phyloP scores from a whole-genome alignment of 768 basidiomycete genomes.

The Lactarius sp. region DNA sequence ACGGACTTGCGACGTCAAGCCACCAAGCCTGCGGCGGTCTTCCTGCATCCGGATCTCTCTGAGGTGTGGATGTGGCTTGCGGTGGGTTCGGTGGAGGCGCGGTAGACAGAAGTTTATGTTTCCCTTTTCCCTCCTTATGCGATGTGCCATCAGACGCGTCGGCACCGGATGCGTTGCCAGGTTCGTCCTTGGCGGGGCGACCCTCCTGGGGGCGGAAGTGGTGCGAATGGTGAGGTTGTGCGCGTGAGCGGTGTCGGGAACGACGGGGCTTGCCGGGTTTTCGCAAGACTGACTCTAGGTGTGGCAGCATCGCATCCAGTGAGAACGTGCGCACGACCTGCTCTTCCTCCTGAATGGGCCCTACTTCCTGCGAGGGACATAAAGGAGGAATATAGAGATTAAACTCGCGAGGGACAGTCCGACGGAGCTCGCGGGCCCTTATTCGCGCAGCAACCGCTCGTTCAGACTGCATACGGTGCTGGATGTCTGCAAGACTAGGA shows the following conservation, averaged over 20 bases:
- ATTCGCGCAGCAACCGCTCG: constrained; percentile 56
- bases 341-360: constrained; percentile 10
- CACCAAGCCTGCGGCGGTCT: constrained; percentile 69
- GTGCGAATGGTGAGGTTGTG: background rate
- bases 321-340: constrained; percentile 25
- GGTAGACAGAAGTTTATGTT: constrained; percentile 34
- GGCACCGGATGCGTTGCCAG: background rate
- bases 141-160: background rate
- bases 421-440: constrained; percentile 56
- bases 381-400: constrained; percentile 55
- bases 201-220: background rate
- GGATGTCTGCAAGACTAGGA: constrained; percentile 44
- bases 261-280: constrained; percentile 24
- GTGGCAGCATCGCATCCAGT: constrained; percentile 20
- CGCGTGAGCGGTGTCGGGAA: constrained; percentile 13
- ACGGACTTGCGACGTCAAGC: constrained; percentile 83
- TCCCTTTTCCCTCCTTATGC: constrained; percentile 41
- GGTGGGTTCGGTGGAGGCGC: background rate
- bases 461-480: constrained; percentile 50
- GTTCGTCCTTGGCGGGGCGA: background rate
- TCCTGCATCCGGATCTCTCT: constrained; percentile 14
- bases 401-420: constrained; percentile 59
- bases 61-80: background rate
- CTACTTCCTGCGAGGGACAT: constrained; percentile 17
- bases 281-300: constrained; percentile 23